phyloP scores from a whole-genome alignment of 2,329 filamentous ascomycete genomes.

The Simplicillium sp. region DNA sequence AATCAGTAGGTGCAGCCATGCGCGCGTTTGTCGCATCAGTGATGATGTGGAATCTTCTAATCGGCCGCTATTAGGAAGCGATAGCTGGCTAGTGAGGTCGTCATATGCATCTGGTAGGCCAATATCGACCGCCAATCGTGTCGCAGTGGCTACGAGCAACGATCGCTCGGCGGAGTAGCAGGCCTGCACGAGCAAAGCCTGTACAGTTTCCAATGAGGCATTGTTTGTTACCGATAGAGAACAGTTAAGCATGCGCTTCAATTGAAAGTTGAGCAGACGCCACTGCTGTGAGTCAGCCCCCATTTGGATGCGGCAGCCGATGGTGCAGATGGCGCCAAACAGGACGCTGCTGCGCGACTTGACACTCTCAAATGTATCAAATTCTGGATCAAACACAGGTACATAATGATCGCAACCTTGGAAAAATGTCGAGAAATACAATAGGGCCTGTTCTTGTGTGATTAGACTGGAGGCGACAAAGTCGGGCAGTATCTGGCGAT shows the following conservation, averaged over 20 bases:
- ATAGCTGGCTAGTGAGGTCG: constrained; percentile 18
- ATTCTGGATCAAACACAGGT: constrained; percentile 14
- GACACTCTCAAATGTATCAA: constrained; percentile 35
- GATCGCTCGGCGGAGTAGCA: constrained; percentile 43
- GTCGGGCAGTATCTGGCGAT: constrained; percentile 8
- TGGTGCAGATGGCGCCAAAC: constrained; percentile 40
- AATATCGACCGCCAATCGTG: constrained; percentile 39
- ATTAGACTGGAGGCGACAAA: constrained; percentile 13
- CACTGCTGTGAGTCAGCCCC: constrained; percentile 27
- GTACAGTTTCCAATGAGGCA: constrained; percentile 36
- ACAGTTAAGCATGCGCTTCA: constrained; percentile 32
- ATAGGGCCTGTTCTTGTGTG: constrained; percentile 11
- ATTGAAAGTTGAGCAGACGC: constrained; percentile 32
- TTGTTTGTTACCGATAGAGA: constrained; percentile 12
- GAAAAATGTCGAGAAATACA: constrained; percentile 15
- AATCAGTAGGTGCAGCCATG: constrained; percentile 43
- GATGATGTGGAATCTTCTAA: background rate
- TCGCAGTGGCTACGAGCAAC: constrained; percentile 37
- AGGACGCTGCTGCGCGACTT: constrained; percentile 36
- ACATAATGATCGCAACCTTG: constrained; percentile 17
- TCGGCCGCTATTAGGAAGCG: background rate
- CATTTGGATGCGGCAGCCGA: constrained; percentile 35
- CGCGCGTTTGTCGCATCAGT: constrained; percentile 31
- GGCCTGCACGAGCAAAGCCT: constrained; percentile 40
- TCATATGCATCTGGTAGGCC: constrained; percentile 32